Evolutionary conservation across 305 asterid genomes (phyloP), one percentile per base, ranked within the genome.

Genomic region (Withania somnifera): DNA sequence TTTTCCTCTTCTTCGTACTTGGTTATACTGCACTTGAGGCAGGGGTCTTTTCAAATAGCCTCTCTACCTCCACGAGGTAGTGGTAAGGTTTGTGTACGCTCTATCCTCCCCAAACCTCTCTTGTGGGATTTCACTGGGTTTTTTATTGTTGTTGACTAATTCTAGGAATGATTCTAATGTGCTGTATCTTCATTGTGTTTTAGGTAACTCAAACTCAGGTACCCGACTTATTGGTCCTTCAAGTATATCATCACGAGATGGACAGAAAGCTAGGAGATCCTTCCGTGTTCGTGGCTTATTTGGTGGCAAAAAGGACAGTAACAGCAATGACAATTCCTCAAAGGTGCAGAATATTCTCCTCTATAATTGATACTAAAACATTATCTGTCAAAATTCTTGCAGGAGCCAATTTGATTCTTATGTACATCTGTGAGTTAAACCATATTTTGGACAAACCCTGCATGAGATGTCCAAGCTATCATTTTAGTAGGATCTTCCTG

Each of bases 221-320:
- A 45, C 50, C 40, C 76, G 11, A 61, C 83, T n/a, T 80, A 51
- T 61, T 45, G 76, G 50, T 28, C 56, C 77, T 45, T 66, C 47
- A 61, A 57, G 71, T 26, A 19, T 61, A 52, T 61, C 63, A n/a
- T 80, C 30, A 64, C 50, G 60, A 80, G 45, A 24, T 61, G 34
- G 63, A 0, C 83, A 80, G 77, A 80, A 61, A 66, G 32, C 63
- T 61, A 80, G 83, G 83, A 80, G 83, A 80, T 61, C 83, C 17
- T 24, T 80, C 42, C 83, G 1, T 17, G 77, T 80, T 20, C 38
- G 26, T 26, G 77, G 83, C n/a, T 80, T 80, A 51, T 80, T 80
- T 80, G 83, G 83, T 66, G 34, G 51, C 28, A 80, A 80, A 80
- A 80, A 80, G 77, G 83, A 61, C 34, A 45, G 24, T 61, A 52